Percentiles rank a stretch among this genome's conserved stretches.
Conservation (phyloP, 139 green algal species). For the Yamagishiella unicocca region DNA sequence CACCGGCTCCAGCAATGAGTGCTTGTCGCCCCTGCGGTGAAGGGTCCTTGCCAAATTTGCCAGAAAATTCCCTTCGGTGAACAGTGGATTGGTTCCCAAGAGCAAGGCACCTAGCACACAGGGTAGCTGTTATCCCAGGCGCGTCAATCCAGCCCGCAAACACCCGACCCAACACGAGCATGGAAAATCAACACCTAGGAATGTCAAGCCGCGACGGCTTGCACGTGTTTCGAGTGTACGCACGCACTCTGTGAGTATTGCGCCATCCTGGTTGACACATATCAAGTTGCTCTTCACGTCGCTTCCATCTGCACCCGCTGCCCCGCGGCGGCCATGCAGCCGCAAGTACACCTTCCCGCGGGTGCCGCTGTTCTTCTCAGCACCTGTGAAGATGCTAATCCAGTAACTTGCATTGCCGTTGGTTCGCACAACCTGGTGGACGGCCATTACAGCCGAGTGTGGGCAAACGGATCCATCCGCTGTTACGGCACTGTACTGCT, state of each 20-base stretch:
- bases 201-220: no score
- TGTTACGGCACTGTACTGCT: no score
- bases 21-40: constrained; percentile 22
- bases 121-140: no score
- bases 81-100: no score
- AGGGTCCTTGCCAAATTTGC: no score
- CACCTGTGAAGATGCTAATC: constrained; percentile 4
- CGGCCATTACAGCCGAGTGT: not conserved
- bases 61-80: no score
- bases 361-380: not conserved
- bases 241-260: constrained; percentile 5
- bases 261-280: constrained; percentile 10
- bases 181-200: no score
- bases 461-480: no score
- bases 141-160: no score
- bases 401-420: constrained; percentile 17
- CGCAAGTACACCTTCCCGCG: not conserved
- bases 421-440: not conserved
- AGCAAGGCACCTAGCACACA: no score
- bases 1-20: constrained; percentile 16
- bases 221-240: no score
- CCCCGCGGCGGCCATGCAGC: constrained; percentile 4
- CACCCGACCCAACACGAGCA: no score
- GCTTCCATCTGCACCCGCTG: not conserved
- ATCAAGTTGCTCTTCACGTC: constrained; percentile 32